Percentiles rank a stretch among this genome's conserved stretches.
phyloP scores from a whole-genome alignment of 768 basidiomycete genomes.

The Sarcomyxa edulis region DNA sequence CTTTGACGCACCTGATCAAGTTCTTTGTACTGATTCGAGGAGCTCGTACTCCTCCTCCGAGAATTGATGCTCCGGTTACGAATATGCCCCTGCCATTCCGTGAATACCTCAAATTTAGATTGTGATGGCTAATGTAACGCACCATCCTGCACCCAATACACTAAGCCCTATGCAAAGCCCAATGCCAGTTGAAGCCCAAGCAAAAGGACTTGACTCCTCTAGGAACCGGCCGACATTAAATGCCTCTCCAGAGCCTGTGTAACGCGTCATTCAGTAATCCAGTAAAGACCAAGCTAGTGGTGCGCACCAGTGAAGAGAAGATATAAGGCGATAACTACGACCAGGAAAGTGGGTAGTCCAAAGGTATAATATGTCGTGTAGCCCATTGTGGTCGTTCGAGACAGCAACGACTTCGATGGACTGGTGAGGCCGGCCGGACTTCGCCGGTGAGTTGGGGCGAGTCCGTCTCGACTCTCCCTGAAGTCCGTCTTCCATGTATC shows the following conservation, averaged over 20 bases:
- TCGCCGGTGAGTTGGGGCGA: slow-evolving; percentile 17
- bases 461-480: slow-evolving; percentile 15
- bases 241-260: slow-evolving; percentile 75
- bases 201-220: slow-evolving; percentile 90
- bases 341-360: slow-evolving; percentile 63
- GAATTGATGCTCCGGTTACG: slow-evolving; percentile 92
- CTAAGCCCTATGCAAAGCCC: slow-evolving; percentile 91
- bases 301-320: slow-evolving; percentile 82
- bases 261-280: not conserved
- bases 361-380: slow-evolving; percentile 54
- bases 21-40: slow-evolving; percentile 97
- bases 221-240: slow-evolving; percentile 95
- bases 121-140: too few species aligned
- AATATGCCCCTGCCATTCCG: slow-evolving; percentile 89
- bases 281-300: not conserved
- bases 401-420: not conserved
- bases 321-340: slow-evolving; percentile 71
- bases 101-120: too few species aligned
- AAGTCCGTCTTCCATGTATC: slow-evolving; percentile 63
- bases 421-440: too few species aligned
- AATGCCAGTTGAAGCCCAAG: slow-evolving; percentile 88
- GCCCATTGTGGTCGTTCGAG: slow-evolving; percentile 30
- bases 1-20: slow-evolving; percentile 71
- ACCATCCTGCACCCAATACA: slow-evolving; percentile 96
- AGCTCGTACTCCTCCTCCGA: slow-evolving; percentile 91